Conservation (phyloP, 2,329 filamentous ascomycete species). For the Orbilia quercus region DNA sequence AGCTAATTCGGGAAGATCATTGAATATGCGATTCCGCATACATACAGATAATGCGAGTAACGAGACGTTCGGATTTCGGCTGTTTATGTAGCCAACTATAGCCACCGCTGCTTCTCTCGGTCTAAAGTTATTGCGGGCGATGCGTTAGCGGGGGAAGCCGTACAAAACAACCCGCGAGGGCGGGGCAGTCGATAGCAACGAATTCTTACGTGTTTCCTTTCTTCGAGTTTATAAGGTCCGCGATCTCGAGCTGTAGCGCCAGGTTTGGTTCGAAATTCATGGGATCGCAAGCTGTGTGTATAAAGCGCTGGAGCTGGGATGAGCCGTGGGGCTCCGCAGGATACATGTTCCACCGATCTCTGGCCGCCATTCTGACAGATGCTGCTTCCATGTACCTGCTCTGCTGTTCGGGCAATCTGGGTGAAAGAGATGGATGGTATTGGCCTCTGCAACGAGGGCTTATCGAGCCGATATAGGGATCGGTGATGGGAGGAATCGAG, state of each 20-base stretch:
- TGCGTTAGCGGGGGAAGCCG: slow-evolving; percentile 49
- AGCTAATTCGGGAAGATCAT: slow-evolving; percentile 3
- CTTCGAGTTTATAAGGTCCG: slow-evolving; percentile 96
- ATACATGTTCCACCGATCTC: slow-evolving; percentile 90
- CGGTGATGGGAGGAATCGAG: slow-evolving; percentile 44
- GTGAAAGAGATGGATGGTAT: not conserved
- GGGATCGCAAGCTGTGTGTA: slow-evolving; percentile 80
- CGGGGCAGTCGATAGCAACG: not conserved
- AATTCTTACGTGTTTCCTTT: slow-evolving; percentile 81
- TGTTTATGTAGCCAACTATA: slow-evolving; percentile 94
- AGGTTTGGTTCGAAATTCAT: slow-evolving; percentile 99
- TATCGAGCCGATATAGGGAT: slow-evolving; percentile 20
- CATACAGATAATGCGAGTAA: slow-evolving; percentile 81
- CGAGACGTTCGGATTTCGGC: slow-evolving; percentile 94
- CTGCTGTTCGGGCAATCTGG: slow-evolving; percentile 4
- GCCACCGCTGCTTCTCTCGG: slow-evolving; percentile 93
- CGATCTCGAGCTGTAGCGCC: slow-evolving; percentile 93
- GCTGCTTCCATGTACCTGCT: slow-evolving; percentile 79
- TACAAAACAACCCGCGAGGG: slow-evolving; percentile 5
- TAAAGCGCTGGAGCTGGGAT: slow-evolving; percentile 92
- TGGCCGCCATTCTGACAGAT: slow-evolving; percentile 91
- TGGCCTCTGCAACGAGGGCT: slow-evolving; percentile 5
- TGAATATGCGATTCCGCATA: slow-evolving; percentile 36
- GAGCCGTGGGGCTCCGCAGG: slow-evolving; percentile 74
- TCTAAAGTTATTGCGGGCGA: slow-evolving; percentile 61